Conservation (phyloP, 306 rosid species). For the Styphnolobium japonicum region DNA sequence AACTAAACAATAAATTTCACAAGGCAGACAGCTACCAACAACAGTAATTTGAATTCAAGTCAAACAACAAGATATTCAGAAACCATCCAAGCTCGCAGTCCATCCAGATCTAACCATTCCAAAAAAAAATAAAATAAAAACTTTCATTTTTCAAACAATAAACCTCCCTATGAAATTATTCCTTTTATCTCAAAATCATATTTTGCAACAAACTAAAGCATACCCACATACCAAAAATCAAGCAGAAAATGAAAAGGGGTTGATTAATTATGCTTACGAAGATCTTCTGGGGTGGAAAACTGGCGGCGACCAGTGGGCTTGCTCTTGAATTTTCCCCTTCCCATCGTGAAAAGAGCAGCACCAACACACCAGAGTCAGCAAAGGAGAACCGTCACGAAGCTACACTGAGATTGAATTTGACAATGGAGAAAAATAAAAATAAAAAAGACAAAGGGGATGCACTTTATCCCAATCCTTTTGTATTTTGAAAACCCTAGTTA, state of each 20-base stretch:
- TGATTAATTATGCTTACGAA: constrained; percentile 45
- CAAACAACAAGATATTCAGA: constrained; percentile 1
- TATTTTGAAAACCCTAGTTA: not conserved
- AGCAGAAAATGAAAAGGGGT: not conserved
- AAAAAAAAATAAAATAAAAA: not conserved
- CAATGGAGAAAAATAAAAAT: too few species aligned
- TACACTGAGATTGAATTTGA: not conserved
- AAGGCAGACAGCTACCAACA: not conserved
- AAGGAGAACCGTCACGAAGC: too few species aligned
- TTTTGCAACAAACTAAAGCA: not conserved
- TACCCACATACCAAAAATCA: not conserved
- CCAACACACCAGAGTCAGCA: not conserved
- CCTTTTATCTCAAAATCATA: not conserved
- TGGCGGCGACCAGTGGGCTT: constrained; percentile 95
- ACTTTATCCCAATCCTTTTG: not conserved
- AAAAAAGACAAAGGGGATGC: not conserved
- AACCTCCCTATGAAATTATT: not conserved
- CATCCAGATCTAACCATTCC: constrained; percentile 18
- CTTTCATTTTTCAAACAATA: not conserved
- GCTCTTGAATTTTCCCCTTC: constrained; percentile 89
- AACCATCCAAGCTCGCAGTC: not conserved
- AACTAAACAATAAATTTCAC: not conserved
- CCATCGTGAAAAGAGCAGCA: constrained; percentile 49
- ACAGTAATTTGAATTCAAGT: not conserved
- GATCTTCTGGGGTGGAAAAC: constrained; percentile 78